Evolutionary conservation across 163 green algal genomes (phyloP), one percentile per base, ranked within the genome.

Genomic region (Chloromonas sp.): DNA sequence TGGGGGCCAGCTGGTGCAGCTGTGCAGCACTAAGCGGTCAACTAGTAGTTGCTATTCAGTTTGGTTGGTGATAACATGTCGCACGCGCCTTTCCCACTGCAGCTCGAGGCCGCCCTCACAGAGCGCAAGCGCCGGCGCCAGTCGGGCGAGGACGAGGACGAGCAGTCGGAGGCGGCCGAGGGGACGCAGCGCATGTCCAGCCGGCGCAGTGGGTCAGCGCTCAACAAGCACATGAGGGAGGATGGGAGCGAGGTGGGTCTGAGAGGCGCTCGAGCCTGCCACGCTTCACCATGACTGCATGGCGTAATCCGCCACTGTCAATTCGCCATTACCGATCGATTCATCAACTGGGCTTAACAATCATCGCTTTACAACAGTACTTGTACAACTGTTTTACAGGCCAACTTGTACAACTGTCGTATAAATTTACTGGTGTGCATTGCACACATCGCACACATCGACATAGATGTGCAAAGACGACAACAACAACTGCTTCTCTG

Each of bases 81-180:
- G 36, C 36, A 36, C 36, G 36, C 36, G 36, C 36, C 36, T 36
- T 36, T 36, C 36, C 36, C 36, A 36, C 36, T 74, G 60, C 79
- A 76, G 79, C 5, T 71, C 1, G 60, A 83, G 60, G 60, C 3
- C 61, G 77, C 74, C 1, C 86, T 89, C 80, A 70, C 84, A 66
- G 87, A 86, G 70, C 85, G 87, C 0, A 86, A 92, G 77, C 82
- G 85, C 78, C 84, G 91, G 81, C 87, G 85, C 61, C 78, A 82
- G 87, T 57, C 81, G 3, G 74, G 76, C 2, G 76, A 80, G 2
- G 87, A 92, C 66, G 85, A 89, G 70, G 86, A 90, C 2, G 92
- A 95, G 87, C 86, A 90, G 91, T 93, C 86, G 60, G 81, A 62
- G 60, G 84, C 5, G 70, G 15, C n/a, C 58, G 0, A 71, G 61